A percentile compares a stretch with the other conserved stretches of the same genome.
Conservation (phyloP, 208 protist species). For the Acanthamoeba royreba region DNA sequence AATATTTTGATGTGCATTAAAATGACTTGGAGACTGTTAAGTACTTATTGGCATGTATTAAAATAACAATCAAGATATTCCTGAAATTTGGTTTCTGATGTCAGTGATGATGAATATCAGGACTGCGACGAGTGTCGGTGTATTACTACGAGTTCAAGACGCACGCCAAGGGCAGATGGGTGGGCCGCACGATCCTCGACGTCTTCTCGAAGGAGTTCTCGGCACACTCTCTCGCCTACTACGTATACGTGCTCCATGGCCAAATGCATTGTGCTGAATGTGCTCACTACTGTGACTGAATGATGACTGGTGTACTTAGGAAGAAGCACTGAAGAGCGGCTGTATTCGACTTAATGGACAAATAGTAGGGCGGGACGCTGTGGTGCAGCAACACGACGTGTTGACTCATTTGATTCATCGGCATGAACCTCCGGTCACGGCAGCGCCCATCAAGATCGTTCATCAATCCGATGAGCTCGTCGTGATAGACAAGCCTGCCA, state of each 20-base stretch:
- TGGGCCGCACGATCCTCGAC: constrained; percentile 81
- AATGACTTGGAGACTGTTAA: too few species aligned
- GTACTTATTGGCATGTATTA: too few species aligned
- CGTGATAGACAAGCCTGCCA: constrained; percentile 67
- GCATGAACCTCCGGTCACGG: constrained; percentile 89
- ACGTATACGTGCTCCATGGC: too few species aligned
- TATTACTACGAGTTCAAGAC: constrained; percentile 87
- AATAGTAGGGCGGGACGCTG: background rate
- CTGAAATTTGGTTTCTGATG: too few species aligned
- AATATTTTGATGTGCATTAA: too few species aligned
- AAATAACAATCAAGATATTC: too few species aligned
- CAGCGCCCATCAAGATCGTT: constrained; percentile 59
- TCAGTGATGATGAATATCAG: too few species aligned
- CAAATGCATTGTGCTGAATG: too few species aligned
- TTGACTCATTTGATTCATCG: constrained; percentile 88
- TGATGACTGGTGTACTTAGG: background rate
- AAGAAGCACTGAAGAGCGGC: background rate
- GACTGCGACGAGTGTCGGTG: constrained; percentile 79
- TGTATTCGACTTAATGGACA: background rate
- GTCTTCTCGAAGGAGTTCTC: constrained; percentile 89
- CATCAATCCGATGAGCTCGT: constrained; percentile 71
- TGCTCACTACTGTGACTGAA: background rate
- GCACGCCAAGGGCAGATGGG: constrained; percentile 89
- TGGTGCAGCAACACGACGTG: constrained; percentile 74
- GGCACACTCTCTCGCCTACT: constrained; percentile 84